Conservation (phyloP, 495 filamentous ascomycete genomes). For the Letharia columbiana region DNA sequence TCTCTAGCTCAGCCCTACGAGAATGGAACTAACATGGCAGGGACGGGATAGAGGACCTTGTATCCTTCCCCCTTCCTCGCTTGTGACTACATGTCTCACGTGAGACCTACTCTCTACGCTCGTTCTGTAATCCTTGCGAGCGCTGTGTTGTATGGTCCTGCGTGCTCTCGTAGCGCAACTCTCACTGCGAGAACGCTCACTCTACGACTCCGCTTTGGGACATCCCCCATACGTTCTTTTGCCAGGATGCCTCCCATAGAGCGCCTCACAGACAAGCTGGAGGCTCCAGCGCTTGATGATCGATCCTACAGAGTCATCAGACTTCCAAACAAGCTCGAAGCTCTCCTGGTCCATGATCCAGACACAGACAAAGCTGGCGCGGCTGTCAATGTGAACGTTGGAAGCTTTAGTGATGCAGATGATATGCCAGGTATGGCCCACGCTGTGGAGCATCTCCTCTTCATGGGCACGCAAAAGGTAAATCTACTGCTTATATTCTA, state of each 20-base stretch:
- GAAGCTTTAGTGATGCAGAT: constrained; percentile 84
- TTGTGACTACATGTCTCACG: constrained; percentile 9
- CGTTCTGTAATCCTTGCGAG: constrained; percentile 21
- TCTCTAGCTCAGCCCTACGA: neutral
- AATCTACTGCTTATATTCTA: constrained; percentile 11
- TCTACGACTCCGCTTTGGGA: constrained; percentile 1
- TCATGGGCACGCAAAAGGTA: constrained; percentile 98
- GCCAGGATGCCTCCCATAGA: constrained; percentile 47
- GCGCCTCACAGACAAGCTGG: constrained; percentile 68
- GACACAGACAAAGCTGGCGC: constrained; percentile 96
- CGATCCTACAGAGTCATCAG: constrained; percentile 80
- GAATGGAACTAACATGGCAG: neutral
- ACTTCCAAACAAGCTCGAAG: constrained; percentile 85
- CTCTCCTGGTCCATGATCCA: constrained; percentile 84
- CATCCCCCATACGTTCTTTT: constrained; percentile 21
- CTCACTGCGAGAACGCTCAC: neutral
- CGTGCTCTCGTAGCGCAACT: neutral
- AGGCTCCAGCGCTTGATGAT: constrained; percentile 83
- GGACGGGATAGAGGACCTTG: neutral
- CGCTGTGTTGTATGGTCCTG: constrained; percentile 1
- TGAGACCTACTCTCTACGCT: constrained; percentile 14
- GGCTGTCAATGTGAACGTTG: constrained; percentile 90
- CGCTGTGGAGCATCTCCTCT: constrained; percentile 85
- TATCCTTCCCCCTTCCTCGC: neutral
- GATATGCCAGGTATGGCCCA: constrained; percentile 93